These are phyloP conservation scores for Trametes maxima DNA, from an alignment of 768 basidiomycete species.

Conservation along the genomic window DNA sequence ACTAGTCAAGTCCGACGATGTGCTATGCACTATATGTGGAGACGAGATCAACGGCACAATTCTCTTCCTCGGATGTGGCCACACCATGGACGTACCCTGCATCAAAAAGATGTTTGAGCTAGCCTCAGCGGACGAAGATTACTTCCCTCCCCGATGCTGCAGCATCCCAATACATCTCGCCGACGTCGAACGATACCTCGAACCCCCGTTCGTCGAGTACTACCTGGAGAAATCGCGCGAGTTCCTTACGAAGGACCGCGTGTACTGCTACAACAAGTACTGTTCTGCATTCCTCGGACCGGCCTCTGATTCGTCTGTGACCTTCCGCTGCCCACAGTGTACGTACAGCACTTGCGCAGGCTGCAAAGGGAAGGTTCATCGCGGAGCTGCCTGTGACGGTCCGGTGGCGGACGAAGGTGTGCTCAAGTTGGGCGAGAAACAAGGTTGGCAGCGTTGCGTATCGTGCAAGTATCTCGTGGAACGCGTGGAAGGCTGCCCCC, in stretches of 20 bases:
- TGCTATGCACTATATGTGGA: not conserved
- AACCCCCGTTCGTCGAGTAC: not conserved
- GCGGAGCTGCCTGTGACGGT: constrained; percentile 4
- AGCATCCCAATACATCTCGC: constrained; percentile 6
- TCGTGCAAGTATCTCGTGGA: constrained; percentile 27
- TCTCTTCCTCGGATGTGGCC: not conserved
- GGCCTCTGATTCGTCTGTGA: not conserved
- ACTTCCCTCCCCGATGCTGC: constrained; percentile 29
- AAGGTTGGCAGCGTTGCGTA: constrained; percentile 28
- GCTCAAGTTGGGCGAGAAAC: constrained; percentile 15
- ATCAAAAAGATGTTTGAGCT: constrained; percentile 23
- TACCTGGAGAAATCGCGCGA: constrained; percentile 22
- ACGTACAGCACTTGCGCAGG: not conserved
- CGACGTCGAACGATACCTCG: constrained; percentile 7
- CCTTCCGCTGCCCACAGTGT: not conserved
- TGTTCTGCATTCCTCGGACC: constrained; percentile 29
- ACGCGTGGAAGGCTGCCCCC: constrained; percentile 28
- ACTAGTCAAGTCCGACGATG: not conserved
- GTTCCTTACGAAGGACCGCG: constrained; percentile 22
- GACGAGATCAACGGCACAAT: not conserved
- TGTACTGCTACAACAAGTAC: constrained; percentile 22
- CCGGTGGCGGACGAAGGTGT: constrained; percentile 13
- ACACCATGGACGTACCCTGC: constrained; percentile 8
- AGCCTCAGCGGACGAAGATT: constrained; percentile 23
- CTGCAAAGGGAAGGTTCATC: constrained; percentile 2